Percentiles rank a stretch among this genome's conserved stretches.
Conservation (phyloP, 1,284 basidiomycete species). For the Coniferiporia sulphurascens region DNA sequence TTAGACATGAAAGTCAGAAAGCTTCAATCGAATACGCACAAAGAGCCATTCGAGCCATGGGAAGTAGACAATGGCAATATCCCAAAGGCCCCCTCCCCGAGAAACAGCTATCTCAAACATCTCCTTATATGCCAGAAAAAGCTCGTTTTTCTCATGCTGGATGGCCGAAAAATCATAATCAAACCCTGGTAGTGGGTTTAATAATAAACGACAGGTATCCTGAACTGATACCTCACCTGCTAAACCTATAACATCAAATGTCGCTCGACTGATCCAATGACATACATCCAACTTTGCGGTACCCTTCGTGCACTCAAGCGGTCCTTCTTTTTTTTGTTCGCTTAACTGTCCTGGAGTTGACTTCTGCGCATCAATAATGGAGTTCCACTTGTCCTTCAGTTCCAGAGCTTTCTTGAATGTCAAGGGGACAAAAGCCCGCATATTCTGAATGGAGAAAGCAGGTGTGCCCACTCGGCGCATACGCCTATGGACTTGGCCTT, state of each 20-base stretch:
- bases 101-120: constrained; percentile 74
- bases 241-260: constrained; percentile 77
- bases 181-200: constrained; percentile 46
- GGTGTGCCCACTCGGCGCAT: constrained; percentile 72
- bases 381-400: constrained; percentile 55
- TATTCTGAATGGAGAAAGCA: constrained; percentile 72
- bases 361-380: constrained; percentile 31
- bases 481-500: constrained; percentile 67
- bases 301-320: constrained; percentile 22
- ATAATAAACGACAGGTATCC: not conserved
- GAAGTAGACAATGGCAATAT: constrained; percentile 52
- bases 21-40: constrained; percentile 37
- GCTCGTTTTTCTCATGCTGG: constrained; percentile 66
- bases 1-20: constrained; percentile 6
- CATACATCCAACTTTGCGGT: constrained; percentile 53
- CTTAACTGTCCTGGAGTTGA: not conserved
- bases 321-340: not conserved
- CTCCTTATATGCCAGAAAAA: constrained; percentile 71
- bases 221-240: constrained; percentile 43
- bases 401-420: constrained; percentile 64
- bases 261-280: constrained; percentile 70
- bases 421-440: constrained; percentile 63
- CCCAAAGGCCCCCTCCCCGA: constrained; percentile 43
- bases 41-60: constrained; percentile 53
- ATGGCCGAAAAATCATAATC: constrained; percentile 77